phyloP scores from a whole-genome alignment of 2,329 filamentous ascomycete genomes.

The Thermothelomyces thermophilus region DNA sequence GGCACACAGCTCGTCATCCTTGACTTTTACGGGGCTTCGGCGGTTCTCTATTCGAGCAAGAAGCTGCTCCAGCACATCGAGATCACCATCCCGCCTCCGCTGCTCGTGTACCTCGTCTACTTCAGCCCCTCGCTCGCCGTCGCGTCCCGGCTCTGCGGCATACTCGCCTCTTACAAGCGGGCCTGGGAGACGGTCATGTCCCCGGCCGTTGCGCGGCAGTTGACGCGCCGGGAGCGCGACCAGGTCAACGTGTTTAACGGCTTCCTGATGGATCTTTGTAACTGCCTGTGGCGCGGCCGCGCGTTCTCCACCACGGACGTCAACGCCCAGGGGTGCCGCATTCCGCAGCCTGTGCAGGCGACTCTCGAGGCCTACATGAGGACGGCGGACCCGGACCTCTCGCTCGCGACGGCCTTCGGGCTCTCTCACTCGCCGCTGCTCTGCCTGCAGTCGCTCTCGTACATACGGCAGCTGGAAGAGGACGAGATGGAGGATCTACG shows the following conservation, averaged over 20 bases:
- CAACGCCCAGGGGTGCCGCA: slow-evolving; percentile 52
- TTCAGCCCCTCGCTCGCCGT: slow-evolving; percentile 59
- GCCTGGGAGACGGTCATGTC: slow-evolving; percentile 62
- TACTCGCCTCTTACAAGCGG: slow-evolving; percentile 66
- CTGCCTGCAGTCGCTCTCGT: slow-evolving; percentile 48
- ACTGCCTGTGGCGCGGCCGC: slow-evolving; percentile 70
- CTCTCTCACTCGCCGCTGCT: slow-evolving; percentile 54
- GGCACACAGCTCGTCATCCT: slow-evolving; percentile 51
- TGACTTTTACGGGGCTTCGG: slow-evolving; percentile 62
- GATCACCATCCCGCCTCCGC: slow-evolving; percentile 60
- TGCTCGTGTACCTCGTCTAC: slow-evolving; percentile 63
- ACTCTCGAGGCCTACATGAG: slow-evolving; percentile 43
- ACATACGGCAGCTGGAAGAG: slow-evolving; percentile 53
- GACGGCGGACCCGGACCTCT: slow-evolving; percentile 40
- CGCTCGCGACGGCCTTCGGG: slow-evolving; percentile 47
- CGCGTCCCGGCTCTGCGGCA: slow-evolving; percentile 61
- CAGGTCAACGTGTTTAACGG: slow-evolving; percentile 71
- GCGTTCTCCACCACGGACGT: slow-evolving; percentile 61
- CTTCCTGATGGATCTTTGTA: slow-evolving; percentile 81
- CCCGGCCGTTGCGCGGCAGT: slow-evolving; percentile 23
- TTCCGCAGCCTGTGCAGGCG: slow-evolving; percentile 39
- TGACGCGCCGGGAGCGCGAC: slow-evolving; percentile 45
- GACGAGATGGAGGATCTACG: slow-evolving; percentile 38
- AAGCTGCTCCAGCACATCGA: slow-evolving; percentile 49
- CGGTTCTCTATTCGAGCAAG: slow-evolving; percentile 48